phyloP scores from a whole-genome alignment of 2,329 filamentous ascomycete species.

The Claviceps pazoutovae region DNA sequence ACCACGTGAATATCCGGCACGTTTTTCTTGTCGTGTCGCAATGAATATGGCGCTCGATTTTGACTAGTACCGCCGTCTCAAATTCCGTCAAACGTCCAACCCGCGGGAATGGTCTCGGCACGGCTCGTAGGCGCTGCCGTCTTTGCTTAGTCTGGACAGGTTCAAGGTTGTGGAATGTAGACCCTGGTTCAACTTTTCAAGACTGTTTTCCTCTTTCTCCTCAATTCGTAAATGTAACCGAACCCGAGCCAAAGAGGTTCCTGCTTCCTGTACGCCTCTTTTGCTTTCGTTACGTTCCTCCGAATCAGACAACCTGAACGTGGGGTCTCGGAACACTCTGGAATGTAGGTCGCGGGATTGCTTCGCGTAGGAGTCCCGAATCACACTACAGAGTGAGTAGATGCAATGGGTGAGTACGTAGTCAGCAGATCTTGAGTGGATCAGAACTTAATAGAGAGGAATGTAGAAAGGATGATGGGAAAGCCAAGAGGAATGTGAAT shows the following conservation, averaged over 20 bases:
- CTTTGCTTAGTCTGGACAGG: background rate
- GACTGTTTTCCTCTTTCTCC: background rate
- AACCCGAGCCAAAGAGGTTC: background rate
- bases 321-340: slow-evolving; percentile 1
- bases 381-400: slow-evolving; percentile 1
- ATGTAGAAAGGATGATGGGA: background rate
- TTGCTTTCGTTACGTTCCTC: background rate
- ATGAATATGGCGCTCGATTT: background rate
- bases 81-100: background rate
- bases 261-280: background rate
- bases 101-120: slow-evolving; percentile 1
- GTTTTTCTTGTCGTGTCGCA: background rate
- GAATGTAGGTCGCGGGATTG: slow-evolving; percentile 3
- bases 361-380: background rate
- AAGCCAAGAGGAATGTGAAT: background rate
- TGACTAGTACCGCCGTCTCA: background rate
- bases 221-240: background rate
- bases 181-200: background rate
- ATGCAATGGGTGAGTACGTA: background rate
- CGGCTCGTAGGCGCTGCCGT: background rate
- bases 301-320: background rate
- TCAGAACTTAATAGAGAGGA: slow-evolving; percentile 2
- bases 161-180: slow-evolving; percentile 1
- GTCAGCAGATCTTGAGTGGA: slow-evolving; percentile 1
- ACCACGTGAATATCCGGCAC: background rate